Conservation (phyloP, 169 alveolate genomes). For the Cystoisospora suis region DNA sequence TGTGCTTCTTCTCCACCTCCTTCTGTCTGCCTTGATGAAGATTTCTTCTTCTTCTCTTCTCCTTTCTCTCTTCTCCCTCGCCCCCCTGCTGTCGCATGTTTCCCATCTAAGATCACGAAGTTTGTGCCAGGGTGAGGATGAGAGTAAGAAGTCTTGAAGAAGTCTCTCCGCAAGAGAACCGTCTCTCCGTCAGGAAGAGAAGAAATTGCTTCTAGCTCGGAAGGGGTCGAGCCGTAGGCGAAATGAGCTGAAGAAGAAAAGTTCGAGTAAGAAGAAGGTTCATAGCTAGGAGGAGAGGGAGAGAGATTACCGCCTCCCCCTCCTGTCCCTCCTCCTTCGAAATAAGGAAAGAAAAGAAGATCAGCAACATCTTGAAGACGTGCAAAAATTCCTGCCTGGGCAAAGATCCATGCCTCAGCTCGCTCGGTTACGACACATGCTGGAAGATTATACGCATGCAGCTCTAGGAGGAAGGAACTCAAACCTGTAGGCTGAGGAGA, state of each 20-base stretch:
- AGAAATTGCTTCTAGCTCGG: background rate
- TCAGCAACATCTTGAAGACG: too few relatives aligned
- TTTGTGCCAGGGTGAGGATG: background rate
- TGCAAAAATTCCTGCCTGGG: background rate
- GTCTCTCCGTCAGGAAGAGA: slow-evolving; percentile 19
- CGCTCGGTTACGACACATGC: slow-evolving; percentile 8
- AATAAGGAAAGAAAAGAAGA: too few relatives aligned
- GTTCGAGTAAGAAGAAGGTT: background rate
- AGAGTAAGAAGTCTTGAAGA: background rate
- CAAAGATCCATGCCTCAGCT: background rate
- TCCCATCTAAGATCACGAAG: background rate
- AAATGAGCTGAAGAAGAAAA: background rate
- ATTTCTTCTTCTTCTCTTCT: background rate
- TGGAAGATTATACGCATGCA: background rate
- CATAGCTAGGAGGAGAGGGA: background rate
- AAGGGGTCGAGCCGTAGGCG: background rate
- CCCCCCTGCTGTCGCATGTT: background rate
- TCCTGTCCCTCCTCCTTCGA: too few relatives aligned
- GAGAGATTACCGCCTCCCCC: too few relatives aligned
- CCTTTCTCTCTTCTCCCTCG: background rate
- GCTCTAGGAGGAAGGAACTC: background rate
- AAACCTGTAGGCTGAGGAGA: background rate
- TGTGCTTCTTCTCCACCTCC: background rate
- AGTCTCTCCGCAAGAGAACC: background rate
- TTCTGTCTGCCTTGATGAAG: background rate